Evolutionary conservation across 208 protist species (phyloP).

Genomic region (Crithidia thermophila): DNA sequence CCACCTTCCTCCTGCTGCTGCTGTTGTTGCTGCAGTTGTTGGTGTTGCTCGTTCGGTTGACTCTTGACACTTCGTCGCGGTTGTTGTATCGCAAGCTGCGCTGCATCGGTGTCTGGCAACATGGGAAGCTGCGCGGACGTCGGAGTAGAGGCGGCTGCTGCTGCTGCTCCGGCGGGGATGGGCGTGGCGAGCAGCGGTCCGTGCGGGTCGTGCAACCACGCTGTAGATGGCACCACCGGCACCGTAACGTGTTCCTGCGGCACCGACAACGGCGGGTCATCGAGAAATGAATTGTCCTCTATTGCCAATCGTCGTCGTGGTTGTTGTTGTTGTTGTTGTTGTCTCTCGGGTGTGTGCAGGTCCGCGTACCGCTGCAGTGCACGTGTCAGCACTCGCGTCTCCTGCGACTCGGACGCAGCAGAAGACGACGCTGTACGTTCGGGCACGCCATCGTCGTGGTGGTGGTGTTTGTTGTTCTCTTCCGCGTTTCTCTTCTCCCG

Average conservation of each 20-base stretch:
- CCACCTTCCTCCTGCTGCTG: no score
- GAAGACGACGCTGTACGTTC: no score
- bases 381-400: neutral
- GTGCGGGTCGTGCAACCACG: slow-evolving; percentile 18
- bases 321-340: no score
- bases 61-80: no score
- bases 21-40: neutral
- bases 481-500: neutral
- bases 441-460: no score
- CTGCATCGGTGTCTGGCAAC: no score
- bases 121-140: no score
- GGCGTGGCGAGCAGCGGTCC: neutral
- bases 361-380: neutral
- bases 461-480: neutral
- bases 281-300: neutral
- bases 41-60: neutral
- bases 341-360: no score
- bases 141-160: neutral
- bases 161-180: neutral
- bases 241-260: slow-evolving; percentile 6
- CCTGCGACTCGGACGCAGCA: no score
- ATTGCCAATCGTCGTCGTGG: no score
- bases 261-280: neutral
- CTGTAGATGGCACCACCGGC: slow-evolving; percentile 6
- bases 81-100: no score